Percentiles rank a stretch among this genome's conserved stretches.
These are phyloP conservation scores for Effrenium voratum DNA, from an alignment of 73 alveolate species.

Conservation along the genomic window DNA sequence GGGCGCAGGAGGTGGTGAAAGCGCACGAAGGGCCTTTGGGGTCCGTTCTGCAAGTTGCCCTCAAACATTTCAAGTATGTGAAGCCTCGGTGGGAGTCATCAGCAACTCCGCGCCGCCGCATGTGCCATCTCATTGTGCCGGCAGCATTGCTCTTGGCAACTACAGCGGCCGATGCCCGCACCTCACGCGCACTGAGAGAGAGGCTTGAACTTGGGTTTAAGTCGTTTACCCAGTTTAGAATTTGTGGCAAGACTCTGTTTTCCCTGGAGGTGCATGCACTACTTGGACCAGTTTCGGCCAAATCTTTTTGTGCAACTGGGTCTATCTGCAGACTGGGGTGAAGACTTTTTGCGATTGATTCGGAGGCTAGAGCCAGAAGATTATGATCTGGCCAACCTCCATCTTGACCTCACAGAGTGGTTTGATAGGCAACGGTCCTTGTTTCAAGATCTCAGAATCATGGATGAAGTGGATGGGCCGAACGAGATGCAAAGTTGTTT, in stretches of 20 bases:
- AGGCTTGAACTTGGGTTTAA: background rate
- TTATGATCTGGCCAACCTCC: conserved; percentile 5
- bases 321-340: conserved; percentile 46
- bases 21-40: background rate
- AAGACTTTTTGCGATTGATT: background rate
- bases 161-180: conserved; percentile 5
- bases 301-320: background rate
- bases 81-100: conserved; percentile 39
- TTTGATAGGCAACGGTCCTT: background rate
- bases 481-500: background rate
- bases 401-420: background rate
- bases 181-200: background rate
- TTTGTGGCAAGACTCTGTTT: background rate
- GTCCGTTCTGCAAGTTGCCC: background rate
- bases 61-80: background rate
- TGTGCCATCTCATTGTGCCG: conserved; percentile 8
- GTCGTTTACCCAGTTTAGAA: background rate
- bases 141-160: conserved; percentile 10
- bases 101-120: conserved; percentile 28
- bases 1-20: background rate
- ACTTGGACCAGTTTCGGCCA: conserved; percentile 10
- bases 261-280: background rate
- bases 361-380: conserved; percentile 16
- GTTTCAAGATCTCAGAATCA: background rate
- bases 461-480: conserved; percentile 2